Evolutionary conservation across 305 asterid genomes (phyloP).

Genomic region (Ruellia speciosa): DNA sequence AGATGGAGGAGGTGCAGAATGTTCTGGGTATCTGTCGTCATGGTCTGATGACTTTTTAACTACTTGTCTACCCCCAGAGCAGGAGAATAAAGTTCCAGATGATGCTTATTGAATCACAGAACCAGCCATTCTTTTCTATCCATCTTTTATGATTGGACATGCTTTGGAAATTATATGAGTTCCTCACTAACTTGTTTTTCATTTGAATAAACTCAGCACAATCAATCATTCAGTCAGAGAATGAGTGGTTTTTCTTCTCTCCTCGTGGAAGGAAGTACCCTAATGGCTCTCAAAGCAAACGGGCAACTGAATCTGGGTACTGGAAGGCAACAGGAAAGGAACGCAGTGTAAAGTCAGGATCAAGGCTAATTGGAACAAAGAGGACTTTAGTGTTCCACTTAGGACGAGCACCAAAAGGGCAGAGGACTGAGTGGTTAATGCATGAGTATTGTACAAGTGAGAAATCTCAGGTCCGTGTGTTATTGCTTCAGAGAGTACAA

Average conservation of each 20-base stretch:
- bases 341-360: conserved; percentile 62
- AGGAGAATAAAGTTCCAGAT: too few relatives aligned
- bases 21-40: too few relatives aligned
- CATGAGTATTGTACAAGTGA: conserved; percentile 57
- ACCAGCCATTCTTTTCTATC: not conserved
- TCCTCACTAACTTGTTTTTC: not conserved
- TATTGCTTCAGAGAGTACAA: not conserved
- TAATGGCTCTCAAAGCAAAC: conserved; percentile 78
- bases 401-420: conserved; percentile 85
- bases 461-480: conserved; percentile 44
- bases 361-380: conserved; percentile 60
- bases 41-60: too few relatives aligned
- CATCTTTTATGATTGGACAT: not conserved
- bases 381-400: conserved; percentile 82
- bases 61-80: too few relatives aligned
- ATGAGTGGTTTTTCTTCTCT: conserved; percentile 84
- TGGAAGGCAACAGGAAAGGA: conserved; percentile 97
- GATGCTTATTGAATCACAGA: too few relatives aligned
- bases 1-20: too few relatives aligned
- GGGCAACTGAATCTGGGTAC: conserved; percentile 74
- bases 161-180: not conserved
- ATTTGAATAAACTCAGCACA: conserved; percentile 35
- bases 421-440: conserved; percentile 91
- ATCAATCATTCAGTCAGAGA: conserved; percentile 57
- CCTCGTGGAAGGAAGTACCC: conserved; percentile 86